Base-by-base conservation (phyloP, 176 grass and related monocot species). In the Rhynchospora pubera region DNA sequence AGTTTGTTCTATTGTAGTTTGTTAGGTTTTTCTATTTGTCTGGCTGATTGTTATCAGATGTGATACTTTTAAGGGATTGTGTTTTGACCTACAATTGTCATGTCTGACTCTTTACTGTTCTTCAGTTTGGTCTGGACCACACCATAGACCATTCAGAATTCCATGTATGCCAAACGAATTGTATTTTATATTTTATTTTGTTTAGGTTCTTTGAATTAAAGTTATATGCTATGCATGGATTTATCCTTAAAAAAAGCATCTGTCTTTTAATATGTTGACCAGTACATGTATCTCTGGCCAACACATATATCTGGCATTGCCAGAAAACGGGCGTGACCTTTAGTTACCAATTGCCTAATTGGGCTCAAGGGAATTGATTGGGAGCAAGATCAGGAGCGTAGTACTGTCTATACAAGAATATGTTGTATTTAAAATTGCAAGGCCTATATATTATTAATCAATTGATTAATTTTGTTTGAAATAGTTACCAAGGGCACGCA, bases 401-500 rank as follows among this genome's bases (percentile, higher is more conserved):
- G 48, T 15, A 16, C 48, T 76, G 22, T 55, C 16, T 72, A n/a
- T 45, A 19, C 65, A 69, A 45, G 11, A 69, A 69, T 74, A 74
- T 74, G 69, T 13, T 51, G 21, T 51, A 10, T 51, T 50, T 14
- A 65, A 19, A 74, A 74, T 22, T 74, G 70, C 21, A 3, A 39
- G 34, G 34, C 48, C 48, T 51, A 5, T 51, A 11, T 7, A 51
- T 7, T 51, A 51, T 51, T 51, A 76, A 34, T 77, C 50, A 77
- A 77, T 77, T 77, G 50, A 77, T 52, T 56, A 77, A 56, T 77
- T 77, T 76, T 77, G 23, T 55, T 23, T 77, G 72, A 55, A 56
- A 77, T 50, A 77, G 72, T 32, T 56, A 22, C 19, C 2, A 47
- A 77, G 72, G 50, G 24, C 47, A 12, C 50, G 21, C 72, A 56